Evolutionary conservation across 208 protist species (phyloP).

Genomic region (Wallacemonas sp.): DNA sequence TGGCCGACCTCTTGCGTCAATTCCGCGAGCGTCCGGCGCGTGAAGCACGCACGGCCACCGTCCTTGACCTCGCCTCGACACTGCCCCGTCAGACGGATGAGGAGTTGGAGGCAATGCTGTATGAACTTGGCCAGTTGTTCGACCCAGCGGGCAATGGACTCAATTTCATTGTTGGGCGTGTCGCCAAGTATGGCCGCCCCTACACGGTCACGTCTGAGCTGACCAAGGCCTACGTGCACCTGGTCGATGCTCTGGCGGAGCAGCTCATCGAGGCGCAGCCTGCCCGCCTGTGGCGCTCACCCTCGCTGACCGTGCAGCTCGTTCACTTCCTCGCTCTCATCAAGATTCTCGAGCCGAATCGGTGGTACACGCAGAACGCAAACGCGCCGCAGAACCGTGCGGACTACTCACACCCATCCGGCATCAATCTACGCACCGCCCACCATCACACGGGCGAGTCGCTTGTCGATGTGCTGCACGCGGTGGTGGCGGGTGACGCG

Average conservation of each 20-base stretch:
- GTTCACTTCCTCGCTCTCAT: slow-evolving; percentile 84
- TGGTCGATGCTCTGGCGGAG: slow-evolving; percentile 66
- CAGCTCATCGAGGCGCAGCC: slow-evolving; percentile 67
- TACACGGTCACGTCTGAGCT: slow-evolving; percentile 64
- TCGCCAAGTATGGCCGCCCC: slow-evolving; percentile 68
- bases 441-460: slow-evolving; percentile 58
- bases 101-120: slow-evolving; percentile 68
- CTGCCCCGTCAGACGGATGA: slow-evolving; percentile 54
- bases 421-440: slow-evolving; percentile 51
- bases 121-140: slow-evolving; percentile 72
- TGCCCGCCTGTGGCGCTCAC: slow-evolving; percentile 54
- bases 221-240: slow-evolving; percentile 55
- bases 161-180: slow-evolving; percentile 56
- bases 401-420: slow-evolving; percentile 78
- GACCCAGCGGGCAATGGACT: slow-evolving; percentile 65
- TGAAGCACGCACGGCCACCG: slow-evolving; percentile 63
- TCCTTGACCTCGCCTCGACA: slow-evolving; percentile 75
- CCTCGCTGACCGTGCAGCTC: slow-evolving; percentile 58
- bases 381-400: slow-evolving; percentile 72
- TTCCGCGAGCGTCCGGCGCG: slow-evolving; percentile 58
- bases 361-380: slow-evolving; percentile 70
- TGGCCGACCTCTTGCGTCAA: slow-evolving; percentile 71
- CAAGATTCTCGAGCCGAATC: slow-evolving; percentile 85
- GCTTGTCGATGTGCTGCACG: slow-evolving; percentile 60
- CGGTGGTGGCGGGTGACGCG: slow-evolving; percentile 26